These are phyloP conservation scores for Curvularia spicifera DNA, from an alignment of 2,329 filamentous ascomycete species.

Conservation along the genomic window DNA sequence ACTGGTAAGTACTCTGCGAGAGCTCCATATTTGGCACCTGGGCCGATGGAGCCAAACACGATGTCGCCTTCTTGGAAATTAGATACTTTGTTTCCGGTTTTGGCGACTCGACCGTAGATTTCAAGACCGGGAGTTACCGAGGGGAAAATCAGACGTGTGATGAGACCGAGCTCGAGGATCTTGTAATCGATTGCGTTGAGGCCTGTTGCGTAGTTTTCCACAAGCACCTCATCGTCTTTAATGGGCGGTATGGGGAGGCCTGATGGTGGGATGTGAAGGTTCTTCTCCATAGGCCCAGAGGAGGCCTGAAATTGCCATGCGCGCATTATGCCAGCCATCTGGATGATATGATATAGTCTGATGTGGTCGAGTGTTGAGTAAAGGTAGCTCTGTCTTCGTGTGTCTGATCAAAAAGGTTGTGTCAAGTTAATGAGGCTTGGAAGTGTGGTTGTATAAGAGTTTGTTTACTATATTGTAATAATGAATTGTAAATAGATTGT, in stretches of 20 bases:
- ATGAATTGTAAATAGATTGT: not conserved
- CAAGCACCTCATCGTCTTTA: conserved; percentile 55
- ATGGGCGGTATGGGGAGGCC: conserved; percentile 50
- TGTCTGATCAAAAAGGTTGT: not conserved
- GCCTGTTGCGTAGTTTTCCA: conserved; percentile 58
- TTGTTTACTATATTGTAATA: not conserved
- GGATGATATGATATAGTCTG: not conserved
- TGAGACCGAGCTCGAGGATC: conserved; percentile 56
- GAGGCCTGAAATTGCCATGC: conserved; percentile 31
- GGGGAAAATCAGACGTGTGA: conserved; percentile 47
- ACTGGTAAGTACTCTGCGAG: conserved; percentile 41
- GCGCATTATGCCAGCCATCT: conserved; percentile 59
- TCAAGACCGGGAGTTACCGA: conserved; percentile 58
- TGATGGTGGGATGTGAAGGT: conserved; percentile 55
- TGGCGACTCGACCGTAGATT: conserved; percentile 56
- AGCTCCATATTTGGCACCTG: conserved; percentile 35
- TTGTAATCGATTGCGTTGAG: conserved; percentile 70
- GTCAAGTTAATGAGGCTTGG: not conserved
- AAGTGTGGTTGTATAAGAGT: not conserved
- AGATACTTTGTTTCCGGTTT: conserved; percentile 21
- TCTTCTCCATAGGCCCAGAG: conserved; percentile 56
- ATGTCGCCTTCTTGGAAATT: conserved; percentile 38
- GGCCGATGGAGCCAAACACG: conserved; percentile 42
- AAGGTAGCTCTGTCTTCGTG: not conserved
- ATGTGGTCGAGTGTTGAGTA: not conserved